Evolutionary conservation across 2,329 filamentous ascomycete genomes (phyloP).

Genomic region (Aurifilum marmelostoma): DNA sequence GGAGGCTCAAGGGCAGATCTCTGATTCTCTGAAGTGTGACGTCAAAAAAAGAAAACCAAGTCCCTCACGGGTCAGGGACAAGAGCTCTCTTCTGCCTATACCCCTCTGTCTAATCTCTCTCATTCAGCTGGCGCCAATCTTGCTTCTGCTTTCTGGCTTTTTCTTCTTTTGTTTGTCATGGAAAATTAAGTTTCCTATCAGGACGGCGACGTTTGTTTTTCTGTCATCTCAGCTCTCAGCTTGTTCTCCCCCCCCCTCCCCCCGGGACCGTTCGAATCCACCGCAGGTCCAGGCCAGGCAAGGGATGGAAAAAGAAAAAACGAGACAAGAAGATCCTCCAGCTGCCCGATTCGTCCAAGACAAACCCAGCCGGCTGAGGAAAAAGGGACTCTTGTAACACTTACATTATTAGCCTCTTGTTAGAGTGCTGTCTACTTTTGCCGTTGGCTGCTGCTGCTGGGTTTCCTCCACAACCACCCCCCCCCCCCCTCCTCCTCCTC

Average conservation of each 20-base stretch:
- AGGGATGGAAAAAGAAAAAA: background rate
- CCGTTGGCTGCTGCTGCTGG: background rate
- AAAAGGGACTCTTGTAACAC: slow-evolving; percentile 9
- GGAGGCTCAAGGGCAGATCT: no score
- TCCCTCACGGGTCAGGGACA: no score
- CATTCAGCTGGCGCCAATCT: background rate
- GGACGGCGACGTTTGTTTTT: background rate
- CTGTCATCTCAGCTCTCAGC: background rate
- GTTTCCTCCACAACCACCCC: background rate
- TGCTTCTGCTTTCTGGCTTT: background rate
- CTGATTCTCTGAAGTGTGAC: no score
- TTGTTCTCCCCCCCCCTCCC: background rate
- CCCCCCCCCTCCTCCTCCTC: background rate
- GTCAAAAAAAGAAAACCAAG: background rate
- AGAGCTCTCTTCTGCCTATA: no score
- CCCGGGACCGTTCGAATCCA: background rate
- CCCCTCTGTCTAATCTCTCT: no score
- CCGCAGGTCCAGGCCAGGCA: background rate
- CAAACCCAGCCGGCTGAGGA: slow-evolving; percentile 3
- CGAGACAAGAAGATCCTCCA: slow-evolving; percentile 10
- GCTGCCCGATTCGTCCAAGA: slow-evolving; percentile 14
- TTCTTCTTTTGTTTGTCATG: background rate
- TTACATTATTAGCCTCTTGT: slow-evolving; percentile 12
- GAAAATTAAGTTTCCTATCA: background rate
- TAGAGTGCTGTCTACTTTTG: background rate